phyloP scores from a whole-genome alignment of 306 rosid species.

The Cucumis sativus region DNA sequence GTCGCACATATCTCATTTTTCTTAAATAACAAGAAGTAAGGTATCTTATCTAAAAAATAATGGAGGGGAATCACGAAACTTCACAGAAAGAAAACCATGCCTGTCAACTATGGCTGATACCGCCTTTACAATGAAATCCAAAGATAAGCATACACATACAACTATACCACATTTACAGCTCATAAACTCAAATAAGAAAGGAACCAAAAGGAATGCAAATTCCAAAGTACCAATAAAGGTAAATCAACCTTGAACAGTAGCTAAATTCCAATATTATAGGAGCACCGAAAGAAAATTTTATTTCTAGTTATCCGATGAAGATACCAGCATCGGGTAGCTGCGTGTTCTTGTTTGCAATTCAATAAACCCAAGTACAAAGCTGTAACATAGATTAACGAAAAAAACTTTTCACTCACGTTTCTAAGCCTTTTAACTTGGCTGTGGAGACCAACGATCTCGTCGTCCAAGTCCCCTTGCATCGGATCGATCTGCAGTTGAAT shows the following conservation, averaged over 20 bases:
- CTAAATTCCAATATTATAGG: neutral
- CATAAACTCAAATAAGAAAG: neutral
- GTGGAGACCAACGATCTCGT: slow-evolving; percentile 73
- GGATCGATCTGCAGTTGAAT: slow-evolving; percentile 87
- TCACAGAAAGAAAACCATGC: neutral
- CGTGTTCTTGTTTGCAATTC: neutral
- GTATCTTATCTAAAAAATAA: neutral
- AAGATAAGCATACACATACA: neutral
- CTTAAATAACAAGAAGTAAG: neutral
- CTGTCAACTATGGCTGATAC: neutral
- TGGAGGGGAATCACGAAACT: neutral
- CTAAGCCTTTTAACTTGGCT: slow-evolving; percentile 70
- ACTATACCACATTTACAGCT: neutral
- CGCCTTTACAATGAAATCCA: neutral
- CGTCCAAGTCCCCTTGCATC: slow-evolving; percentile 50
- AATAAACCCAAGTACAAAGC: neutral
- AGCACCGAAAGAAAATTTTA: neutral
- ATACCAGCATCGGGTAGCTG: neutral
- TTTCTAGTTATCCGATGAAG: neutral
- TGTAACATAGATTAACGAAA: neutral
- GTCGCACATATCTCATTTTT: neutral
- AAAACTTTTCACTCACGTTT: slow-evolving; percentile 30
- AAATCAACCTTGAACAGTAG: neutral
- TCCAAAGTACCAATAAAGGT: neutral
- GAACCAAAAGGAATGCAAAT: neutral